phyloP scores from a whole-genome alignment of 2,329 filamentous ascomycete species.

The Daldinia sp. region DNA sequence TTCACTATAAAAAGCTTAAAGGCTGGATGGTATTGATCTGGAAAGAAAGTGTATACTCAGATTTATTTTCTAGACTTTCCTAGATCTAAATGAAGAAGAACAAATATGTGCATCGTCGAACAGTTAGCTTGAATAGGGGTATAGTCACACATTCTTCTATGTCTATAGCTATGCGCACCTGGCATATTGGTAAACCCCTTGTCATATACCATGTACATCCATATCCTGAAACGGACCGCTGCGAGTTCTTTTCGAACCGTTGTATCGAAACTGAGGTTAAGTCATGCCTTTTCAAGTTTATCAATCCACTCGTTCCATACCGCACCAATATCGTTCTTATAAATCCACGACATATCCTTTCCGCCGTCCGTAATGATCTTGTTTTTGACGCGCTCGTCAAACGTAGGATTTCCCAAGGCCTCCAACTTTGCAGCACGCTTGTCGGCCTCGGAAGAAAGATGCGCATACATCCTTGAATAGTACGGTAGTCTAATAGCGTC shows the following conservation, averaged over 20 bases:
- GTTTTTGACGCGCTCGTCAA: constrained; percentile 43
- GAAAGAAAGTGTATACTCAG: neutral
- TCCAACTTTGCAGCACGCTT: constrained; percentile 34
- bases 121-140: neutral
- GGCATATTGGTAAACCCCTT: neutral
- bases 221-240: neutral
- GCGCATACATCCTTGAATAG: constrained; percentile 49
- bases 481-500: constrained; percentile 49
- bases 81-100: neutral
- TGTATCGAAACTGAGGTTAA: neutral
- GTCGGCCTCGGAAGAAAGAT: constrained; percentile 40
- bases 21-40: neutral
- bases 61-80: neutral
- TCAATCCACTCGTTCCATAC: constrained; percentile 40
- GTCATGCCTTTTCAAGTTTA: constrained; percentile 20
- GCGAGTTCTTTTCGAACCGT: neutral
- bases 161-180: neutral
- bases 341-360: constrained; percentile 47
- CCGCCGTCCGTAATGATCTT: constrained; percentile 47
- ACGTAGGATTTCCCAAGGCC: constrained; percentile 36
- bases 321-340: constrained; percentile 44
- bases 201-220: neutral
- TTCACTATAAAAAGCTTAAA: neutral
- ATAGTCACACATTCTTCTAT: neutral
- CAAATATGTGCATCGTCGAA: too few relatives aligned